Evolutionary conservation across 2,329 filamentous ascomycete genomes (phyloP), one percentile per base, ranked within the genome.

Genomic region (Arthrobotrys megalospora): DNA sequence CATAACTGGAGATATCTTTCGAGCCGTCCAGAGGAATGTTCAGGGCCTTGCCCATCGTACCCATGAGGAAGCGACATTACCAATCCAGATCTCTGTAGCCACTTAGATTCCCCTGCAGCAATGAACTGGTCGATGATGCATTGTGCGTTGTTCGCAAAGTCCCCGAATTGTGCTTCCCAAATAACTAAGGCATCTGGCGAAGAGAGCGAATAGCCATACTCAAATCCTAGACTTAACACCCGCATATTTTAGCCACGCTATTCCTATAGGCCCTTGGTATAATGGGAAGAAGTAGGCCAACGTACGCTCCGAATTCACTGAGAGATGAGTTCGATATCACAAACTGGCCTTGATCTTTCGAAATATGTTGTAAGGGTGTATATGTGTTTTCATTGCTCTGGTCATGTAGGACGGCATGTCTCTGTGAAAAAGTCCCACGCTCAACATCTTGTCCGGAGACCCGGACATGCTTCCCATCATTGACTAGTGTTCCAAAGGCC

Each of bases 161-260:
- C 96, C 88, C 96, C 96, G 83, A 99, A 99, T 86, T 99, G 96
- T 43, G 96, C 96, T 87, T 99, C 96, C 96, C 96, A 99, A 91
- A 99, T 97, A 82, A 99, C 95, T 28, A 99, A 90, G 43, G 96
- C 95, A 84, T 97, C 97, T 73, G 96, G 96, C 34, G 96, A 98
- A 32, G 94, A 97, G 79, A 99, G 87, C 2, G 96, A 99, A 88
- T 99, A 99, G 79, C 96, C 96, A 83, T 99, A 99, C 86, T 99
- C 96, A 84, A 99, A 99, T 67, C 96, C 96, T 80, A 99, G 92
- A 89, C 85, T 91, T 28, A 34, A 64, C 87, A 88, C 90, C 82
- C 91, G 19, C 50, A 60, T 6, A 6, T 0, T 48, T 28, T 21
- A 36, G 76, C 38, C 8, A 47, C n/a, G 41, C 52, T 14, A 11